Conservation (phyloP, 805 yeast species). For the Starmerella powellii region DNA sequence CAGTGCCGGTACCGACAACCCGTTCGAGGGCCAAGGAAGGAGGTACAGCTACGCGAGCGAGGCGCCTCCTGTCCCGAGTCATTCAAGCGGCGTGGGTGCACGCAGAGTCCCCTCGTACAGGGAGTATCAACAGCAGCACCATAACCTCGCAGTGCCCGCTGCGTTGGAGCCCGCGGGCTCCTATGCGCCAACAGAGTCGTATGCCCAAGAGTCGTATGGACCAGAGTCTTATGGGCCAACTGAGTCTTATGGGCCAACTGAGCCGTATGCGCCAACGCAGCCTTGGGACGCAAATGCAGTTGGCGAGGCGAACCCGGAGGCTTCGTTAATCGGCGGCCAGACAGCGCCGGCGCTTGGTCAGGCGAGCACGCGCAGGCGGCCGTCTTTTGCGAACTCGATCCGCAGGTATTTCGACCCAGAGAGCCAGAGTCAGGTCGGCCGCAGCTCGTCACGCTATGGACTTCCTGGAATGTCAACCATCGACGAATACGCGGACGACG, state of each 20-base stretch:
- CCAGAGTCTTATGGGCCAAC: no score
- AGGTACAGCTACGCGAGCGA: background rate
- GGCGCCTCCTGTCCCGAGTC: background rate
- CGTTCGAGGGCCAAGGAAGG: background rate
- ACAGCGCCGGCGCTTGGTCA: no score
- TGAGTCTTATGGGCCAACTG: no score
- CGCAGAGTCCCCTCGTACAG: background rate
- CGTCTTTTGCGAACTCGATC: slow-evolving; percentile 12
- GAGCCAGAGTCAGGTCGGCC: slow-evolving; percentile 1
- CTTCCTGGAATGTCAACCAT: background rate
- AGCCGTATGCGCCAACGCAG: no score
- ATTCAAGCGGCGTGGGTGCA: slow-evolving; percentile 1
- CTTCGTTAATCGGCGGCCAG: background rate
- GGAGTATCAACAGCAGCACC: background rate
- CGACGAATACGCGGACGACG: slow-evolving; percentile 23
- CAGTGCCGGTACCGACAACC: background rate
- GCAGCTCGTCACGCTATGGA: background rate
- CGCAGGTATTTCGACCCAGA: slow-evolving; percentile 13
- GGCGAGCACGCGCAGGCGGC: slow-evolving; percentile 1
- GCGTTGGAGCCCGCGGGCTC: no score
- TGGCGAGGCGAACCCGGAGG: background rate
- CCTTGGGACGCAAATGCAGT: slow-evolving; percentile 18
- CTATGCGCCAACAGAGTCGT: no score
- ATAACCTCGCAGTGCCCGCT: background rate
- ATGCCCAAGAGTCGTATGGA: no score